A percentile compares a stretch with the other conserved stretches of the same genome.
Conservation (phyloP, 83 land plant species). For the Picea mariana region DNA sequence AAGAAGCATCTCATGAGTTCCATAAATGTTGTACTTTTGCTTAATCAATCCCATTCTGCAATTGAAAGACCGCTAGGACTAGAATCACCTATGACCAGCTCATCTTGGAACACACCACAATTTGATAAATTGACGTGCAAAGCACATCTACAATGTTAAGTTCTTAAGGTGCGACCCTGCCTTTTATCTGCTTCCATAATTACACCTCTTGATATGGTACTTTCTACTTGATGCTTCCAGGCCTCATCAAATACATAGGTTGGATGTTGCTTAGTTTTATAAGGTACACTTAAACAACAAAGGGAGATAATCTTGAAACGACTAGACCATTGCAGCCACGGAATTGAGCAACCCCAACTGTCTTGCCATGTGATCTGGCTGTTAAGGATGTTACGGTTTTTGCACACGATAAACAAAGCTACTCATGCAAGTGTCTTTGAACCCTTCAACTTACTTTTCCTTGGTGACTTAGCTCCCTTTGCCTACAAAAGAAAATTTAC, state of each 20-base stretch:
- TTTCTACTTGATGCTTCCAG: conserved; percentile 86
- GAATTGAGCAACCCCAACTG: conserved; percentile 88
- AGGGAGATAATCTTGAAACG: conserved; percentile 63
- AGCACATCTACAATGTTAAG: conserved; percentile 85
- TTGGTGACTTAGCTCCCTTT: no score
- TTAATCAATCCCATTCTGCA: no score
- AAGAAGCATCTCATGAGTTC: no score
- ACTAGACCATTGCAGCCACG: conserved; percentile 76
- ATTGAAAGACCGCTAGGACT: no score
- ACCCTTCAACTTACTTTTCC: no score
- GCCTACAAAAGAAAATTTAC: no score
- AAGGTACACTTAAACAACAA: conserved; percentile 83
- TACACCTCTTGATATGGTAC: conserved; percentile 42
- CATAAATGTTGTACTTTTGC: no score
- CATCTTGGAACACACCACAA: conserved; percentile 28
- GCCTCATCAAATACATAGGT: conserved; percentile 49
- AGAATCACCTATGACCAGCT: no score
- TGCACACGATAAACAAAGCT: conserved; percentile 92
- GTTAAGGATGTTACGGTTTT: conserved; percentile 64
- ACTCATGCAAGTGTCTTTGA: conserved; percentile 13
- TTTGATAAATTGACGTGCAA: conserved; percentile 74
- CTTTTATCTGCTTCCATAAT: conserved; percentile 30
- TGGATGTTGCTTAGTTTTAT: conserved; percentile 76
- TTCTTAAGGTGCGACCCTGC: conserved; percentile 31
- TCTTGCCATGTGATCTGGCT: conserved; percentile 72